Base-by-base conservation (phyloP, 495 filamentous ascomycete species). In the Aspergillus carlsbadensis region DNA sequence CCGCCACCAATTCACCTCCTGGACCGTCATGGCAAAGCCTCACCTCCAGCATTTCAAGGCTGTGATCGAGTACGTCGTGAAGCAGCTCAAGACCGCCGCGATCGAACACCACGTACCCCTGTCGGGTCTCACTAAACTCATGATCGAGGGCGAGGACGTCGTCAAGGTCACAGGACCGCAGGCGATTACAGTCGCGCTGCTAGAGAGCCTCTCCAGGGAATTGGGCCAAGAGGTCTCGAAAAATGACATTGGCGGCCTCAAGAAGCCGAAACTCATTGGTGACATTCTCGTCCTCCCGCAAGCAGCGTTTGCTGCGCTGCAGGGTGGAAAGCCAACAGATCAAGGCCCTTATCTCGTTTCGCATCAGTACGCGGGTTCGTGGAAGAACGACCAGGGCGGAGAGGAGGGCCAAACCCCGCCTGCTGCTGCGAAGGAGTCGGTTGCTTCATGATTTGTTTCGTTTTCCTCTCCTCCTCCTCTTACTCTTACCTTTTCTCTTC, bases 201-300 rank as follows among this genome's bases (percentile, higher is more conserved):
- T 75, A 21, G 49, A 71, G 11, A 71, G 70, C 43, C 56, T 78
- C 3, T 50, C 39, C 11, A 14, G 61, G 7, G 39, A 52, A 45
- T 52, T 65, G 5, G 61, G 59, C 10, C 46, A 56, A 47, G 42
- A 45, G 2, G 56, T 78, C 17, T 62, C 60, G 34, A 57, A 66
- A 6, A 48, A 53, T 3, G 64, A 70, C 47, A 59, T 76, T 37
- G 40, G 59, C 10, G 53, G 59, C n/a, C 62, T 71, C 34, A 70
- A 65, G 33, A 52, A 59, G 37, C 72, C 72, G 1, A 70, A 61
- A 45, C 52, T 75, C 15, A 41, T 78, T 26, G 72, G 69, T 3
- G 72, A 77, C 61, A 64, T 76, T 17, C 52, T 78, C 29, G 68
- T 77, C 24, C 59, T 76, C 56, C 75, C 73, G 1, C 67, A 67